phyloP scores from a whole-genome alignment of 192 early-diverging fungal genomes.

The Gigaspora rosea region DNA sequence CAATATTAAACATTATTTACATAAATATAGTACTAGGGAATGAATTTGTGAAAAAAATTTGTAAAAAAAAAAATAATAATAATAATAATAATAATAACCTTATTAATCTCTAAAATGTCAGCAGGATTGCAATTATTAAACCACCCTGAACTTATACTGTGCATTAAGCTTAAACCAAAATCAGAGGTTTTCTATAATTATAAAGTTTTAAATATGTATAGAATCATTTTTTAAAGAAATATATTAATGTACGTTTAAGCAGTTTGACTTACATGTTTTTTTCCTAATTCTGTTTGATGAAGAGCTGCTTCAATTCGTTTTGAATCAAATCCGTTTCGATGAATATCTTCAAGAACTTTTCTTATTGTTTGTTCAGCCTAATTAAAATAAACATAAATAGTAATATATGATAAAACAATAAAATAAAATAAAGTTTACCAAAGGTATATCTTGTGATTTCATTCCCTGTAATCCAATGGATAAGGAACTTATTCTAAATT shows the following conservation, averaged over 20 bases:
- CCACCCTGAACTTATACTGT: slow-evolving; percentile 77
- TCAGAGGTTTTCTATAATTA: slow-evolving; percentile 69
- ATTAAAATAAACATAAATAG: not conserved
- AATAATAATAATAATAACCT: slow-evolving; percentile 44
- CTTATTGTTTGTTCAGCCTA: slow-evolving; percentile 70
- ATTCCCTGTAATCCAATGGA: slow-evolving; percentile 92
- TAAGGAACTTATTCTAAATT: slow-evolving; percentile 55
- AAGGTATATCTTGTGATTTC: slow-evolving; percentile 60
- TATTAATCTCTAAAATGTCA: slow-evolving; percentile 78
- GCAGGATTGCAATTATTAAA: slow-evolving; percentile 87
- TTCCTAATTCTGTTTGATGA: slow-evolving; percentile 85
- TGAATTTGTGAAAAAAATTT: too few relatives aligned
- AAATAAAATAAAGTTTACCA: slow-evolving; percentile 36
- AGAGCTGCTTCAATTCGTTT: slow-evolving; percentile 80
- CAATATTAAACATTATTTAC: not conserved
- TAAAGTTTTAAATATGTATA: slow-evolving; percentile 24
- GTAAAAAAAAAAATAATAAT: too few relatives aligned
- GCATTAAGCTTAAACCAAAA: slow-evolving; percentile 86
- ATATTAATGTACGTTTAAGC: not conserved
- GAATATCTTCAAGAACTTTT: slow-evolving; percentile 66
- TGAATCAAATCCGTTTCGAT: slow-evolving; percentile 75
- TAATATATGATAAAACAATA: slow-evolving; percentile 1
- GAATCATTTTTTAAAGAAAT: not conserved
- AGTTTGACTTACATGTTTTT: slow-evolving; percentile 70
- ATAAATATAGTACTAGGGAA: not conserved